phyloP scores from a whole-genome alignment of 495 filamentous ascomycete species.

The Viridothelium virens region DNA sequence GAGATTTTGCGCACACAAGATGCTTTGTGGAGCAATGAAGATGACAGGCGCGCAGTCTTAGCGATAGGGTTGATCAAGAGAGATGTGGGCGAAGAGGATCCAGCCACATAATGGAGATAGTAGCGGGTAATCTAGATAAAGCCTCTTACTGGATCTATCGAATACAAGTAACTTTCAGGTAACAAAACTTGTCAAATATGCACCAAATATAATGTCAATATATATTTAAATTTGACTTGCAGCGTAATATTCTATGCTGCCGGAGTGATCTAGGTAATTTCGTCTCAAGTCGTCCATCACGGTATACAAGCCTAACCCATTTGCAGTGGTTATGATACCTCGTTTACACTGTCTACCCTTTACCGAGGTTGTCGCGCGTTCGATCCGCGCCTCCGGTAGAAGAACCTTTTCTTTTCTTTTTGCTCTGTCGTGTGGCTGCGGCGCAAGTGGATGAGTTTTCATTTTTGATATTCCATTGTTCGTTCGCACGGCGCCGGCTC shows the following conservation, averaged over 20 bases:
- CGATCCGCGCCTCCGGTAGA: constrained; percentile 7
- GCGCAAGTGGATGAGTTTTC: too few relatives aligned
- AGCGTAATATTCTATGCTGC: background rate
- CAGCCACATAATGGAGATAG: too few relatives aligned
- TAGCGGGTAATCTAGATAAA: too few relatives aligned
- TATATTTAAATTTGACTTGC: background rate
- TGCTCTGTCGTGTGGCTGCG: background rate
- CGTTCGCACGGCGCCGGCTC: too few relatives aligned
- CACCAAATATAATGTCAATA: too few relatives aligned
- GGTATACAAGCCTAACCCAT: background rate
- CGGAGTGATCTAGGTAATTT: constrained; percentile 6
- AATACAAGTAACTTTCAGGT: too few relatives aligned
- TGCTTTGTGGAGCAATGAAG: too few relatives aligned
- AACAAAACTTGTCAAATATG: too few relatives aligned
- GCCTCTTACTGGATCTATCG: too few relatives aligned
- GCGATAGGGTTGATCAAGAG: too few relatives aligned
- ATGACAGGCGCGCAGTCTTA: too few relatives aligned
- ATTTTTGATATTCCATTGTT: background rate
- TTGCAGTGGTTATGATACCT: constrained; percentile 7
- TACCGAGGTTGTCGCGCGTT: constrained; percentile 11
- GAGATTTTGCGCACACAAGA: background rate
- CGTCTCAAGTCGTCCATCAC: background rate
- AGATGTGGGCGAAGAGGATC: too few relatives aligned
- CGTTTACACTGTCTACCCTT: background rate
- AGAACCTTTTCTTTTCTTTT: background rate